Evolutionary conservation across 306 rosid genomes (phyloP).

Genomic region (Trichosanthes truncata): DNA sequence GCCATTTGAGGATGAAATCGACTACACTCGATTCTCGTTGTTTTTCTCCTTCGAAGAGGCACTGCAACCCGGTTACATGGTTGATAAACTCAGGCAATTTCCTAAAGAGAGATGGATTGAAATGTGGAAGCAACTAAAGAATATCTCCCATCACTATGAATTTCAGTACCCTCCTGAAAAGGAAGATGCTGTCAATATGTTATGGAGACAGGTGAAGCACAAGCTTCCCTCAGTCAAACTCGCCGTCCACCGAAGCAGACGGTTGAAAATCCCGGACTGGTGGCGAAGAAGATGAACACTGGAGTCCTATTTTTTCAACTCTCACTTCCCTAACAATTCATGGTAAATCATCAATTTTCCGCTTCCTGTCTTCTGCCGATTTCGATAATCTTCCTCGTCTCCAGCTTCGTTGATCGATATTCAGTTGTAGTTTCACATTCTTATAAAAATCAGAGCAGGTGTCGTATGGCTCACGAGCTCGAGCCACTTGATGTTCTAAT

Average conservation of each 20-base stretch:
- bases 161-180: slow-evolving; percentile 74
- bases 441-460: not conserved
- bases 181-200: slow-evolving; percentile 84
- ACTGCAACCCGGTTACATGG: slow-evolving; percentile 66
- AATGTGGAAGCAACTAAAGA: slow-evolving; percentile 80
- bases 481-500: not conserved
- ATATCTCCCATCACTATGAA: slow-evolving; percentile 65
- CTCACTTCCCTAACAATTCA: not conserved
- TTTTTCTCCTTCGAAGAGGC: slow-evolving; percentile 92
- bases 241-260: slow-evolving; percentile 54
- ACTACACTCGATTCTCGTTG: slow-evolving; percentile 64
- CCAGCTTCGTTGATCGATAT: not conserved
- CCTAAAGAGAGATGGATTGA: slow-evolving; percentile 79
- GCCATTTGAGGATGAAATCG: slow-evolving; percentile 91
- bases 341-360: not conserved
- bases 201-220: slow-evolving; percentile 92
- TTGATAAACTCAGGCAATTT: slow-evolving; percentile 51
- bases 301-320: not conserved
- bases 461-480: too few species aligned
- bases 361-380: not conserved
- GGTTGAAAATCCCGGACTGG: slow-evolving; percentile 90
- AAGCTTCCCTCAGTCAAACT: slow-evolving; percentile 73
- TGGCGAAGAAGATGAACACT: slow-evolving; percentile 52
- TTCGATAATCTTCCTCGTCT: not conserved
- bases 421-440: not conserved